Conservation (phyloP, 768 basidiomycete genomes). For the Xerocomellus chrysenteron region DNA sequence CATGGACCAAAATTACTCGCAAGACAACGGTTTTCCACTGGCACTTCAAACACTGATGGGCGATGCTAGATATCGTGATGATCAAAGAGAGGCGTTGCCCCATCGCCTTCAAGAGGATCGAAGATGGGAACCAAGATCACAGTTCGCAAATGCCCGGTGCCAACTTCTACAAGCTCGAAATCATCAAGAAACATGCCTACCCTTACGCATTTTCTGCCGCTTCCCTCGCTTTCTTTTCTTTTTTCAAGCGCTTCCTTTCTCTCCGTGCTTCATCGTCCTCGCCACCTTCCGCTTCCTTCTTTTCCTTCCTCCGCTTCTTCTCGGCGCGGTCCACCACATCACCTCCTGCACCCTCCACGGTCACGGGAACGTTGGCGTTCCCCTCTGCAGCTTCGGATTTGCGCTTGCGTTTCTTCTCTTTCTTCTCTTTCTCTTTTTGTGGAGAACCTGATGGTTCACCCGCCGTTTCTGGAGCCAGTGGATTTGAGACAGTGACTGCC, state of each 20-base stretch:
- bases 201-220: constrained; percentile 32
- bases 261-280: constrained; percentile 59
- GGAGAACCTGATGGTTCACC: constrained; percentile 33
- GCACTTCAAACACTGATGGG: background rate
- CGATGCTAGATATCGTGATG: constrained; percentile 1
- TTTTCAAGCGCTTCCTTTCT: constrained; percentile 65
- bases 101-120: constrained; percentile 10
- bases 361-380: constrained; percentile 44
- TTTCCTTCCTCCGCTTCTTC: constrained; percentile 61
- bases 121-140: constrained; percentile 9
- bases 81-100: background rate
- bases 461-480: constrained; percentile 30
- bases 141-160: background rate
- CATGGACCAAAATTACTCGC: too few relatives aligned
- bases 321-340: constrained; percentile 54
- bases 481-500: constrained; percentile 21
- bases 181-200: background rate
- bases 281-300: constrained; percentile 43
- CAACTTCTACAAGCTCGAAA: background rate
- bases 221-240: constrained; percentile 62
- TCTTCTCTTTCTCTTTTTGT: constrained; percentile 70
- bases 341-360: constrained; percentile 32
- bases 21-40: too few relatives aligned
- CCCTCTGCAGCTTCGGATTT: constrained; percentile 58
- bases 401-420: constrained; percentile 88